Evolutionary conservation across 148 eudicot species (phyloP), one percentile per base, ranked within the genome.

Genomic region (Vaccinium corymbosum): DNA sequence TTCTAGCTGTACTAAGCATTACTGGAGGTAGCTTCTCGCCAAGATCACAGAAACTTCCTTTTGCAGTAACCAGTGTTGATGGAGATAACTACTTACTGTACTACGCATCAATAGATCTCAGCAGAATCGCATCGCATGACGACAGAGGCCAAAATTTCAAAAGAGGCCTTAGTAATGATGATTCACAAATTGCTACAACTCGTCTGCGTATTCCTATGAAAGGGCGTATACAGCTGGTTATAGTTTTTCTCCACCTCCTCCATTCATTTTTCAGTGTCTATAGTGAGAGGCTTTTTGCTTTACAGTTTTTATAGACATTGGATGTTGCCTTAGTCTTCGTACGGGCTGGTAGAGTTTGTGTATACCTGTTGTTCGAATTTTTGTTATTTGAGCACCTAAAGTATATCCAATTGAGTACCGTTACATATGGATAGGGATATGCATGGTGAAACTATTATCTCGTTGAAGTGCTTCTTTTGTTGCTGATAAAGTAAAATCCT

Each of bases 141-240:
- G 74, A 17, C 77, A 35, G 78, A 78, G 85, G 84, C 61, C 84
- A 83, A 81, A 87, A 71, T 48, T 42, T 84, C 14, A 86, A 83
- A 79, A 88, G 87, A 78, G 84, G 84, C 84, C 86, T 80, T 66
- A 82, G 86, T 53, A 77, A 46, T 88, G 91, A 83, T 81, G 91
- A 92, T 86, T 83, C 88, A 42, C 93, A 80, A 84, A 81, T 27
- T 81, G 85, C 56, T 49, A 87, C 84, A 62, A 90, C 87, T 76
- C 90, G 93, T 46, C 76, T 91, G 80, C 94, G 91, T 55, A 79
- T 94, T 81, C 97, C 97, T 16, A 81, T 92, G 92, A 94, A 94
- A 86, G 97, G 97, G 64, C 92, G 93, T 57, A 89, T 94, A 90
- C 95, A 94, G 79, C 93, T 94, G 93, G 97, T 94, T 88, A 52